phyloP scores from a whole-genome alignment of 345 rosid genomes.

The Erysimum cheiranthoides region DNA sequence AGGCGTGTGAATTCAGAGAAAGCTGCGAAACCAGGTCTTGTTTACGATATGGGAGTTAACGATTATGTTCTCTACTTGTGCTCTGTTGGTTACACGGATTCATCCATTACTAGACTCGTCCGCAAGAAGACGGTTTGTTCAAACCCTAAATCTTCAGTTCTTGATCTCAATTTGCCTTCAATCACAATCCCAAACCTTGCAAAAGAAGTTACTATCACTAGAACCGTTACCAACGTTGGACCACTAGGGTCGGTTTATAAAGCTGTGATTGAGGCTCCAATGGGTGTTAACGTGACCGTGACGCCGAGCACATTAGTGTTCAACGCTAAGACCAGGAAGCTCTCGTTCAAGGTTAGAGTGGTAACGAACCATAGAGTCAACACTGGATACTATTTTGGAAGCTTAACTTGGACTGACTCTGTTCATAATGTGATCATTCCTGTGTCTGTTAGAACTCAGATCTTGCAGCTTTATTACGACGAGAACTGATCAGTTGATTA shows the following conservation, averaged over 20 bases:
- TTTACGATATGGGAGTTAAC: slow-evolving; percentile 47
- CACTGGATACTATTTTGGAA: slow-evolving; percentile 61
- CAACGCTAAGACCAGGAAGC: slow-evolving; percentile 40
- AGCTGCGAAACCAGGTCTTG: slow-evolving; percentile 55
- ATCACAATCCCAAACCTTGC: slow-evolving; percentile 54
- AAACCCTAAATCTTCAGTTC: slow-evolving; percentile 36
- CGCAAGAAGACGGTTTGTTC: slow-evolving; percentile 43
- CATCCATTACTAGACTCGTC: slow-evolving; percentile 48
- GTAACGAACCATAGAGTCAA: slow-evolving; percentile 42
- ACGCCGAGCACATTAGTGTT: slow-evolving; percentile 54
- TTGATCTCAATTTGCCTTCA: slow-evolving; percentile 60
- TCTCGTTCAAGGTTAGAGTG: slow-evolving; percentile 53
- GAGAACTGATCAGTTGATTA: slow-evolving; percentile 27
- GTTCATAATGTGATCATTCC: slow-evolving; percentile 58
- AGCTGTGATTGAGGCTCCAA: slow-evolving; percentile 48
- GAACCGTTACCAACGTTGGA: slow-evolving; percentile 64
- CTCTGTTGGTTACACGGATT: slow-evolving; percentile 48
- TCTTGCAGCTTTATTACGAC: slow-evolving; percentile 38
- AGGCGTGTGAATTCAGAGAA: slow-evolving; percentile 53
- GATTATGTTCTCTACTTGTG: slow-evolving; percentile 55
- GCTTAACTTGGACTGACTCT: slow-evolving; percentile 67
- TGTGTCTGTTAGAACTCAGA: slow-evolving; percentile 50
- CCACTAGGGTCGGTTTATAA: slow-evolving; percentile 49
- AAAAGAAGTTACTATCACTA: slow-evolving; percentile 48
- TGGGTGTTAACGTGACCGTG: slow-evolving; percentile 52